phyloP scores from a whole-genome alignment of 176 grass and related monocot genomes.

The Triticum timopheevii region DNA sequence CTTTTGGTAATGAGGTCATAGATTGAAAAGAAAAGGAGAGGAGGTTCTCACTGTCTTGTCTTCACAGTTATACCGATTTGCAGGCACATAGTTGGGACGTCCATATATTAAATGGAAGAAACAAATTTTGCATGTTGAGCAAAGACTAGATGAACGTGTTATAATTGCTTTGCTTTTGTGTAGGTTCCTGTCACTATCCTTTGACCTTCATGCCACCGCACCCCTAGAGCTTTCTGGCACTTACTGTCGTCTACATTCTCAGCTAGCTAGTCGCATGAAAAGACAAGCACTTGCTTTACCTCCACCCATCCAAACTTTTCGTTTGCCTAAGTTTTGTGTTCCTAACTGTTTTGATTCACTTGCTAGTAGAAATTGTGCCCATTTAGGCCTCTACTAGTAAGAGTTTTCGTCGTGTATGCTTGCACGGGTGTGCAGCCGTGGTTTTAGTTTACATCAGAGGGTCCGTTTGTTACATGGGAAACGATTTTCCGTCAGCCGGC shows the following conservation, averaged over 20 bases:
- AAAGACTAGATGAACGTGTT: background rate
- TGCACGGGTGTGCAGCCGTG: background rate
- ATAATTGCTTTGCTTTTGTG: background rate
- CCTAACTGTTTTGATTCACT: background rate
- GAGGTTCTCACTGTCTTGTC: background rate
- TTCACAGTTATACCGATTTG: background rate
- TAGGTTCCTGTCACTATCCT: background rate
- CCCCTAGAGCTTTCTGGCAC: conserved; percentile 3
- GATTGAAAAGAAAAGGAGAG: background rate
- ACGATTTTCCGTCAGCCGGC: too few relatives aligned
- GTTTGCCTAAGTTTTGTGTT: background rate
- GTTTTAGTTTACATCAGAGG: background rate
- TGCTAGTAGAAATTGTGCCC: background rate
- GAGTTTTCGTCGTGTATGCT: background rate
- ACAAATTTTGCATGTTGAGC: background rate
- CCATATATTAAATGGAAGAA: background rate
- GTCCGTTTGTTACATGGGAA: background rate
- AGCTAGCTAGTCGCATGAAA: conserved; percentile 31
- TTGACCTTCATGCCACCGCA: conserved; percentile 16
- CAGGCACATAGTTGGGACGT: background rate
- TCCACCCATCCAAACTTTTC: background rate
- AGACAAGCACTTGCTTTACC: background rate
- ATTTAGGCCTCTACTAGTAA: background rate
- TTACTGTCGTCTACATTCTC: conserved; percentile 28
- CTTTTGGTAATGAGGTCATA: background rate